Evolutionary conservation across 2,329 filamentous ascomycete species (phyloP), one percentile per base, ranked within the genome.

Genomic region (Pseudovirgaria hyperparasitica): DNA sequence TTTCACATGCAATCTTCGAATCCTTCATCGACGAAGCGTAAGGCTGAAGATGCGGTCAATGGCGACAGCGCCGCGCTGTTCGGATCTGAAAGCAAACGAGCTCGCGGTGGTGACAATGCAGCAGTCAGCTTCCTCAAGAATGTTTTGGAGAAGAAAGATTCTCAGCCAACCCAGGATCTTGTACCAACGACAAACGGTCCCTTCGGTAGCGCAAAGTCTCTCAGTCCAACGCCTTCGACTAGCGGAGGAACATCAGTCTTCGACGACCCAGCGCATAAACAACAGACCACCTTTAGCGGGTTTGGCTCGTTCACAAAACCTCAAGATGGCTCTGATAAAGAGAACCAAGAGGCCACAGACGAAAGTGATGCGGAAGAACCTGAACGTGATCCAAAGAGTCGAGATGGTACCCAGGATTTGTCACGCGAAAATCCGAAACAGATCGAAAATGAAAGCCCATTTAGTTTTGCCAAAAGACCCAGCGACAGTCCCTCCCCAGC

Each of bases 241-340:
- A 23, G 31, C 17, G 45, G 42, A 22, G 42, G 40, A n/a, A 34
- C 35, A 14, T 52, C 49, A 5, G 43, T 54, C 2, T 48, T 54
- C 20, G 43, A 49, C 20, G 37, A 38, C 5, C 40, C 42, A 9
- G 38, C 44, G 4, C 35, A 35, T 2, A 7, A 28, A 34, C 11
- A 54, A 52, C 21, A 43, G 42, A 43, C 2, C 50, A 54, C 25
- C 31, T 54, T 9, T 51, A 18, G 12, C 10, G 23, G 26, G 8
- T 46, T 46, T n/a, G 45, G 37, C 9, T 30, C 42, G 10, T 49
- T 47, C 9, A 48, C 47, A 2, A 41, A 40, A 26, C 35, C 46
- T 21, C 44, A 52, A 16, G 37, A 41, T 17, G 34, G 35, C 15
- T n/a, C 19, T 20, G 41, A 46, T 6, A 45, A 51, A 23, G 39